Evolutionary conservation across 805 yeast species (phyloP).

Genomic region (Brettanomyces anomalus): DNA sequence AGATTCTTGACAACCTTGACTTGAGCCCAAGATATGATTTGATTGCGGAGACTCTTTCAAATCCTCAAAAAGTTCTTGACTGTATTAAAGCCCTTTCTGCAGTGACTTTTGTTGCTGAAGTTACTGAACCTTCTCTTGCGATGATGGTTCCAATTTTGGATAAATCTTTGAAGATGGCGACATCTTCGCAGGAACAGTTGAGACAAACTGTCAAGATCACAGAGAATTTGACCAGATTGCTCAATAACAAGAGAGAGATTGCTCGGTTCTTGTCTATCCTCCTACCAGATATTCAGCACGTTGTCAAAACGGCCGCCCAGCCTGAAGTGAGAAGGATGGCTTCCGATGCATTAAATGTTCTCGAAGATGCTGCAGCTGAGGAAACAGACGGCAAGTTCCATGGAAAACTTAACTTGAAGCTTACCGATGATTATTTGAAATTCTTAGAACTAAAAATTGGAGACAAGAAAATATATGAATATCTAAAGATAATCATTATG

Average conservation of each 20-base stretch:
- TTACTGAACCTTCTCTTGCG: conserved; percentile 90
- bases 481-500: conserved; percentile 44
- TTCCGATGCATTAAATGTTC: conserved; percentile 70
- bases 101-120: conserved; percentile 97
- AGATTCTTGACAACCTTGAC: conserved; percentile 86
- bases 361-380: conserved; percentile 66
- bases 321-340: conserved; percentile 97
- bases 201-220: conserved; percentile 95
- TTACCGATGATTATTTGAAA: conserved; percentile 38
- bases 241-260: conserved; percentile 87
- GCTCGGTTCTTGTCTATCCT: conserved; percentile 78
- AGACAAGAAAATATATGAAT: conserved; percentile 34
- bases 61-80: conserved; percentile 80
- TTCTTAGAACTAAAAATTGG: conserved; percentile 20
- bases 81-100: conserved; percentile 85
- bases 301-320: conserved; percentile 79
- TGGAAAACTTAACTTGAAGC: conserved; percentile 56
- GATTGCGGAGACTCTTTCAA: conserved; percentile 81
- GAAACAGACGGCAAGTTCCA: conserved; percentile 64
- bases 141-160: conserved; percentile 85
- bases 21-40: conserved; percentile 75
- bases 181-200: conserved; percentile 90
- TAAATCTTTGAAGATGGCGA: conserved; percentile 77
- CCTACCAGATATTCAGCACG: conserved; percentile 87
- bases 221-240: conserved; percentile 91